These are phyloP conservation scores for Monosporascus sp. DNA, from an alignment of 2,329 filamentous ascomycete species.

Conservation along the genomic window DNA sequence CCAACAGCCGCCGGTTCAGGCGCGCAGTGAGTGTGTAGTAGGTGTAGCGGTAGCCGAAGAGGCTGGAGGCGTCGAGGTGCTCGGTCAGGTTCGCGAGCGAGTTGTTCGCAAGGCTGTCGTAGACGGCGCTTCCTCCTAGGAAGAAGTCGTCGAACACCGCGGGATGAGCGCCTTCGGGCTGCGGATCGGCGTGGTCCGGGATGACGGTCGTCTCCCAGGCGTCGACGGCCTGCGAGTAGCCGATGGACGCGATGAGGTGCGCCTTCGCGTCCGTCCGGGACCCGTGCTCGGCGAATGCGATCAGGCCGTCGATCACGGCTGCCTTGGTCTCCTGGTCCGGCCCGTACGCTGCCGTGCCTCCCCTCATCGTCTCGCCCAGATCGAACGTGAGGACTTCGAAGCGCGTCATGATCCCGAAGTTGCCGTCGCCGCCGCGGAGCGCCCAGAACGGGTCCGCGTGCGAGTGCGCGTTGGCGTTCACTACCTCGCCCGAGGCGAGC, in stretches of 20 bases:
- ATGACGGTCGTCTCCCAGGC: conserved; percentile 8
- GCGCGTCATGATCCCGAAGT: conserved; percentile 13
- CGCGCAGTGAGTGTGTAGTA: conserved; percentile 8
- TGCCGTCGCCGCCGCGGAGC: conserved; percentile 14
- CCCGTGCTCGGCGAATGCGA: conserved; percentile 4
- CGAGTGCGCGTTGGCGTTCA: conserved; percentile 12
- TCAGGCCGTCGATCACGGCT: conserved; percentile 2
- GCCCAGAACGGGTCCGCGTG: conserved; percentile 34
- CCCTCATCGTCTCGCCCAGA: conserved; percentile 10
- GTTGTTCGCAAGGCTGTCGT: conserved; percentile 4
- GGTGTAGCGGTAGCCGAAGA: conserved; percentile 7
- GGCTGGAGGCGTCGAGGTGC: conserved; percentile 3
- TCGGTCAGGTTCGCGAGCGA: conserved; percentile 8
- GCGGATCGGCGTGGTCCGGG: conserved; percentile 7
- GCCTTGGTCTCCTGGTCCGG: conserved; percentile 5
- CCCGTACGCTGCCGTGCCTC: conserved; percentile 6
- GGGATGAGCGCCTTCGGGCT: conserved; percentile 6
- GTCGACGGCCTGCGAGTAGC: conserved; percentile 4
- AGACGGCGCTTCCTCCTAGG: conserved; percentile 4
- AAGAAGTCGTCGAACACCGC: conserved; percentile 20
- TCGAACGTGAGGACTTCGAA: conserved; percentile 7
- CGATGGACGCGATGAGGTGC: conserved; percentile 10
- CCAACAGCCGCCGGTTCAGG: conserved; percentile 4
- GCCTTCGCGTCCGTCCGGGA: conserved; percentile 10
- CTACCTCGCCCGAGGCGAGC: conserved; percentile 14